Base-by-base conservation (phyloP, 129 eudicot species). In the Tagetes patula region DNA sequence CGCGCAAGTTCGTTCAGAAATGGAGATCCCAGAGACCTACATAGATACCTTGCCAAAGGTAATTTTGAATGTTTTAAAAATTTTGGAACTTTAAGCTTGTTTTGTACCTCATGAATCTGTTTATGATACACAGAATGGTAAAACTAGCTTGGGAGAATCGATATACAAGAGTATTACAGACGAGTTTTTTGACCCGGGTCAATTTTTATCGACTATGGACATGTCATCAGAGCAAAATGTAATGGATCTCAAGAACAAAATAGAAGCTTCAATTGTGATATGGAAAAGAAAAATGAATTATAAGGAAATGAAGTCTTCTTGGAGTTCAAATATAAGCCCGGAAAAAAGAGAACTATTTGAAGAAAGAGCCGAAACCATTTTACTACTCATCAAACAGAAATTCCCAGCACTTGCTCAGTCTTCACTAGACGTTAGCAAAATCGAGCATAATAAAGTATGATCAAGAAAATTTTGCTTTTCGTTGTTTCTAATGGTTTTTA, bases 351-450 rank as follows among this genome's bases (percentile, higher is more conserved):
- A 88, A 74, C 71, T 88, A 6, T 91, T 91, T 56, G 97, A 91
- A 81, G 97, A 91, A 49, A 79, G 97, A 70, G 96, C 92, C 20
- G 96, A 91, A 67, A 86, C 86, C 30, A 83, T 91, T 75, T 72
- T 91, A 59, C 92, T 88, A 54, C 85, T 88, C 10, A 73, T 91
- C 36, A 86, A 91, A 83, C 96, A 88, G 8, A 81, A 81, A 8
- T 91, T 86, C 64, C 92, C 97, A 6, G 92, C 87, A 48, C 80
- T 88, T 42, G 88, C 97, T 68, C 96, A 84, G 78, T 91, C 96
- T 40, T 65, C 89, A 3, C 86, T 89, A 40, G 94, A 92, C 76
- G 85, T 92, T 64, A 84, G 87, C 83, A 92, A 89, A 81, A 88
- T 92, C 65, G 82, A 89, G 73, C 76, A 77, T 62, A 86, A 89